Evolutionary conservation across 106 monocot genomes (phyloP).

Genomic region (Chionographis japonica): DNA sequence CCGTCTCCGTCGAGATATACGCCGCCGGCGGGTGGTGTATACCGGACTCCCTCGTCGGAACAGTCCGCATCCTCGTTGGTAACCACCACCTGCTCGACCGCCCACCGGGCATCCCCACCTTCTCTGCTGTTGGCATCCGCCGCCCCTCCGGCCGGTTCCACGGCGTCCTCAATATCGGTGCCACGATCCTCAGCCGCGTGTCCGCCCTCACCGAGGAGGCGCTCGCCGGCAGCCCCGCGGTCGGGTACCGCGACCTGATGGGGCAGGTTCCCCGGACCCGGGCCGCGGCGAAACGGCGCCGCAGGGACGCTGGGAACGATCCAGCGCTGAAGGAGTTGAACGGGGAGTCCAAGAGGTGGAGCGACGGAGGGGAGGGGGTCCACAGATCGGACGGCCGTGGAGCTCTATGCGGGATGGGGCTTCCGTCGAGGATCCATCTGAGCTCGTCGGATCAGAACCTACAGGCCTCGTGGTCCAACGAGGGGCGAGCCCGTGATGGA

Average conservation of each 20-base stretch:
- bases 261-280: neutral
- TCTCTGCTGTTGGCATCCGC: slow-evolving; percentile 55
- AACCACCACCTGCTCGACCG: slow-evolving; percentile 32
- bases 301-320: neutral
- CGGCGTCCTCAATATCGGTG: slow-evolving; percentile 63
- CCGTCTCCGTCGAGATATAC: slow-evolving; percentile 19
- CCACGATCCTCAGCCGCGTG: slow-evolving; percentile 25
- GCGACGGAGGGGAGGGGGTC: slow-evolving; percentile 7
- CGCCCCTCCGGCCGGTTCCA: slow-evolving; percentile 64
- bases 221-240: slow-evolving; percentile 22
- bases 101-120: slow-evolving; percentile 24
- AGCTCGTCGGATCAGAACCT: slow-evolving; percentile 41
- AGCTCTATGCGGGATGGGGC: slow-evolving; percentile 23
- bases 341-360: neutral
- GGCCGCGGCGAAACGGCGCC: neutral
- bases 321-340: slow-evolving; percentile 5
- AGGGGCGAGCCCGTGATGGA: neutral
- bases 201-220: slow-evolving; percentile 26
- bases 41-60: slow-evolving; percentile 30
- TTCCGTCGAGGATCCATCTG: slow-evolving; percentile 25
- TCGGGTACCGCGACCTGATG: slow-evolving; percentile 38
- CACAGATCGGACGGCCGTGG: slow-evolving; percentile 5
- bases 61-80: slow-evolving; percentile 29
- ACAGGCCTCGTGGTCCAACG: neutral
- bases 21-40: slow-evolving; percentile 23